Conservation (phyloP, 305 asterid species). For the Solanum chacoense region DNA sequence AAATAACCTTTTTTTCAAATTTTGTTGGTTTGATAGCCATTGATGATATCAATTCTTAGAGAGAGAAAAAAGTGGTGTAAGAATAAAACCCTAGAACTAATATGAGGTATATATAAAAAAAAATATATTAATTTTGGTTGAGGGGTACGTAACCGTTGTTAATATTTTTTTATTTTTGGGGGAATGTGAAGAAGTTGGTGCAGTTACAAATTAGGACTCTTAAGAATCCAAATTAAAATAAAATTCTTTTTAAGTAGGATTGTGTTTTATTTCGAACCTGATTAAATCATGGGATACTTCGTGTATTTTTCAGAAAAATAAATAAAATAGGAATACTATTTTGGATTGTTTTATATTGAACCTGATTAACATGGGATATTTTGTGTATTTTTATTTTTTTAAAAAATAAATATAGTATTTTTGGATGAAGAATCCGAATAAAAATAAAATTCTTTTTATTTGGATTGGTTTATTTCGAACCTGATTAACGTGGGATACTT, state of each 20-base stretch:
- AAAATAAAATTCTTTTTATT: background rate
- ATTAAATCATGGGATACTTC: background rate
- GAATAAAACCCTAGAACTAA: background rate
- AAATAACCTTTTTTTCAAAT: conserved; percentile 10
- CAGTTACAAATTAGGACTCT: background rate
- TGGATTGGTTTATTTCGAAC: background rate
- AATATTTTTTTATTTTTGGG: background rate
- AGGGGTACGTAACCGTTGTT: background rate
- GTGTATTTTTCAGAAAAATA: too few species aligned
- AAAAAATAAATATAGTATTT: too few species aligned
- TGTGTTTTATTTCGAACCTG: background rate
- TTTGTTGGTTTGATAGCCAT: conserved; percentile 17
- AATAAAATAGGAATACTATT: too few species aligned
- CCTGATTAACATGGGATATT: background rate
- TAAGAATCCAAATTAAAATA: background rate
- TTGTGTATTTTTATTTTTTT: background rate
- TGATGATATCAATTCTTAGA: background rate
- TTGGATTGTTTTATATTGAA: background rate
- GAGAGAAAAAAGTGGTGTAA: background rate
- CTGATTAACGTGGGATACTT: background rate
- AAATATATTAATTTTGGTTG: background rate
- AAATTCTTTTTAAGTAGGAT: background rate
- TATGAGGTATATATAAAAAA: background rate
- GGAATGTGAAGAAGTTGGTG: background rate
- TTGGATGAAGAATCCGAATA: too few species aligned